phyloP scores from a whole-genome alignment of 306 rosid genomes.

The Cucurbita pepo region DNA sequence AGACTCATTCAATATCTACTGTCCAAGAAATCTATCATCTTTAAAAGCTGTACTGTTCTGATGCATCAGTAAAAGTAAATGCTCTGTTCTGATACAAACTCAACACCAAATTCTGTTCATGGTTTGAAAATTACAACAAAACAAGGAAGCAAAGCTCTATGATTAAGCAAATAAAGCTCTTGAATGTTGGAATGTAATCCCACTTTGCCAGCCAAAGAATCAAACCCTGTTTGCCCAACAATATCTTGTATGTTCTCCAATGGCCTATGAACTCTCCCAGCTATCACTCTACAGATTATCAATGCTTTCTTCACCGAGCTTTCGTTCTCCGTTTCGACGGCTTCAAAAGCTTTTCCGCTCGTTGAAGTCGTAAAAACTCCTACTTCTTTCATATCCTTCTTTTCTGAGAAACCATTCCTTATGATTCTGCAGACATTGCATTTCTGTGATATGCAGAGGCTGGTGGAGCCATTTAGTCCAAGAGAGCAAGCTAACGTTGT shows the following conservation, averaged over 20 bases:
- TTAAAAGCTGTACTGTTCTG: slow-evolving; percentile 27
- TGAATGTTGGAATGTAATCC: slow-evolving; percentile 74
- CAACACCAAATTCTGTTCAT: slow-evolving; percentile 17
- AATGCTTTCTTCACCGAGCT: slow-evolving; percentile 39
- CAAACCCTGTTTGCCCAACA: slow-evolving; percentile 70
- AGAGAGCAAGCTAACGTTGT: slow-evolving; percentile 60
- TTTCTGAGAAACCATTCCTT: slow-evolving; percentile 65
- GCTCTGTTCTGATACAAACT: background rate
- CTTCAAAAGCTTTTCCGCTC: slow-evolving; percentile 78
- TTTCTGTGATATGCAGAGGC: slow-evolving; percentile 54
- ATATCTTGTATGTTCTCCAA: slow-evolving; percentile 73
- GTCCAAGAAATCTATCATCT: background rate
- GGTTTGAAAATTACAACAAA: slow-evolving; percentile 75
- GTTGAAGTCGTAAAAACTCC: slow-evolving; percentile 95
- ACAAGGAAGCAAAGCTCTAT: slow-evolving; percentile 83
- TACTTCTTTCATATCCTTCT: slow-evolving; percentile 69
- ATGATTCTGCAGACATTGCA: slow-evolving; percentile 82
- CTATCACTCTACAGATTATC: slow-evolving; percentile 72
- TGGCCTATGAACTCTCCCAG: slow-evolving; percentile 84
- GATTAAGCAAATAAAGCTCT: slow-evolving; percentile 79
- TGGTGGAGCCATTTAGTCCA: slow-evolving; percentile 66
- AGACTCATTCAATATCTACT: background rate
- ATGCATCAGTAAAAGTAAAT: slow-evolving; percentile 13
- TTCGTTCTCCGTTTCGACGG: slow-evolving; percentile 31
- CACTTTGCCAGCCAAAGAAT: slow-evolving; percentile 75